Conservation (phyloP, 805 yeast species). For the Ogataea zsoltii region DNA sequence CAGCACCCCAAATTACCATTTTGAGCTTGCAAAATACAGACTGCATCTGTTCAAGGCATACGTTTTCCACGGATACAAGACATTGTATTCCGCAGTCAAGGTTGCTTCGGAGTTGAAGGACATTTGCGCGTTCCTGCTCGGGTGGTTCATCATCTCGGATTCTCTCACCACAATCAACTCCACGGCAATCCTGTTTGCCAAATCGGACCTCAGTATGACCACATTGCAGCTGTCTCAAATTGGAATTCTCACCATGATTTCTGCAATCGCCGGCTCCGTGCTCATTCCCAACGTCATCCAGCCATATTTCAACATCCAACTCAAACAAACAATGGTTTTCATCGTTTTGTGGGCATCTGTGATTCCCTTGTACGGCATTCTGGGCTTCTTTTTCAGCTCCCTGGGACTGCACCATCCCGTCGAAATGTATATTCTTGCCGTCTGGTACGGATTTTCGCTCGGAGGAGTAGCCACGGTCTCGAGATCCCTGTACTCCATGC, state of each 20-base stretch:
- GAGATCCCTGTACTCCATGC: constrained; percentile 63
- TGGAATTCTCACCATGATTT: constrained; percentile 64
- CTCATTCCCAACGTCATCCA: constrained; percentile 48
- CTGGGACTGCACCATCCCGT: constrained; percentile 62
- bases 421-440: constrained; percentile 69
- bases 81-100: constrained; percentile 53
- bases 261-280: constrained; percentile 69
- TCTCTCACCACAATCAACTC: constrained; percentile 77
- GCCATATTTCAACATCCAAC: constrained; percentile 40
- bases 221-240: constrained; percentile 64
- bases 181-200: constrained; percentile 75
- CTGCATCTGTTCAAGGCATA: constrained; percentile 32
- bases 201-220: constrained; percentile 66
- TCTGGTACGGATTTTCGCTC: constrained; percentile 74
- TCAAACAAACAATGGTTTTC: constrained; percentile 50
- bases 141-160: constrained; percentile 79
- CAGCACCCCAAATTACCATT: constrained; percentile 10
- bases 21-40: constrained; percentile 14
- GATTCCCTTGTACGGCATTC: constrained; percentile 70
- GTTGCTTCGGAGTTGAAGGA: constrained; percentile 63
- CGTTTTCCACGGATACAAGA: constrained; percentile 61
- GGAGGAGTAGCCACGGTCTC: constrained; percentile 75
- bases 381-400: constrained; percentile 57
- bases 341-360: constrained; percentile 61
- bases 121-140: constrained; percentile 62